Evolutionary conservation across 306 rosid species (phyloP).

Genomic region (Castanospermum australe): DNA sequence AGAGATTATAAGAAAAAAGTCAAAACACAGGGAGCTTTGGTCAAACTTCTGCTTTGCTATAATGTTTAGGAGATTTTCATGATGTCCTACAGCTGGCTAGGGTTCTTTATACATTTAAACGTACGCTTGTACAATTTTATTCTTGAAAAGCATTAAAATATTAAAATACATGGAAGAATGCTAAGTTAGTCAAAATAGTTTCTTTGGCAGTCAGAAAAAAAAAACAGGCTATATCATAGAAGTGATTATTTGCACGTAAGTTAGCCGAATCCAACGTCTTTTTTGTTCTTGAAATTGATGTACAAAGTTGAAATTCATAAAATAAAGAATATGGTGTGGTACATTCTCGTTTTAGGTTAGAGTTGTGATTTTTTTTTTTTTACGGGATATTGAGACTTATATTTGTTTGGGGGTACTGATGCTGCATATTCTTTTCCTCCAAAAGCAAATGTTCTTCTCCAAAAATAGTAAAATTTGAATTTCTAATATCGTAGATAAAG

Average conservation of each 20-base stretch:
- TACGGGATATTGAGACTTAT: no score
- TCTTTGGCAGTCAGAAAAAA: slow-evolving; percentile 12
- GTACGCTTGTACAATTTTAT: slow-evolving; percentile 17
- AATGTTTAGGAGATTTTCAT: background rate
- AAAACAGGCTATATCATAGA: slow-evolving; percentile 30
- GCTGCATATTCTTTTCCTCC: no score
- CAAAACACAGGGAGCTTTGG: no score
- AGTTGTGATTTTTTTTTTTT: no score
- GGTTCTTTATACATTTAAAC: slow-evolving; percentile 5
- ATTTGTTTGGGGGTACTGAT: no score
- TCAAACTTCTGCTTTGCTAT: no score
- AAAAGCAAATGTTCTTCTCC: no score
- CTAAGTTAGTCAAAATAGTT: slow-evolving; percentile 7
- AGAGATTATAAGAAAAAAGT: no score
- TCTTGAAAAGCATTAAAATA: background rate
- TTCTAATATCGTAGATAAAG: no score
- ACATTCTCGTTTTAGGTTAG: background rate
- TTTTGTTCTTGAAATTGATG: background rate
- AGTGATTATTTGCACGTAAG: slow-evolving; percentile 20
- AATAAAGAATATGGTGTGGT: background rate
- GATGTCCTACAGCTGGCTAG: slow-evolving; percentile 24
- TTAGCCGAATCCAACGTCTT: background rate
- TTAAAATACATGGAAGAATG: background rate
- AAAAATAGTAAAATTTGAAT: no score
- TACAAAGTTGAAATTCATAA: background rate